phyloP scores from a whole-genome alignment of 2,329 filamentous ascomycete genomes.

The Magnaporthiopsis rhizophila region DNA sequence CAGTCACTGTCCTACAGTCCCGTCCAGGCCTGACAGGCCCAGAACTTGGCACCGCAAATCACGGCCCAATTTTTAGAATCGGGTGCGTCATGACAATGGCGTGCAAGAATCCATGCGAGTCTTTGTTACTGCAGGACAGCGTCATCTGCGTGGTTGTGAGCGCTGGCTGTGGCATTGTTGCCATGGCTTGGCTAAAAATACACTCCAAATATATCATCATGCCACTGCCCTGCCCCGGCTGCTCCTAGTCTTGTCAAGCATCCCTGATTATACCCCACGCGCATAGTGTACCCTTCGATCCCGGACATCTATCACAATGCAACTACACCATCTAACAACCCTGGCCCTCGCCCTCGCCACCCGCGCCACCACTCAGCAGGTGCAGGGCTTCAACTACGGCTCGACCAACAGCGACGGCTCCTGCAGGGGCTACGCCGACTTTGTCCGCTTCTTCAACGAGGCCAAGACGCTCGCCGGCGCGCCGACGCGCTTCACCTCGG shows the following conservation, averaged over 20 bases:
- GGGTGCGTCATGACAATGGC: not conserved
- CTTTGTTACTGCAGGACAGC: not conserved
- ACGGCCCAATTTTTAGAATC: not conserved
- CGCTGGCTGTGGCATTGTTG: too few relatives aligned
- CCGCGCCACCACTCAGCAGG: not conserved
- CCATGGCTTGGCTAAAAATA: too few relatives aligned
- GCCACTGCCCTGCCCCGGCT: too few relatives aligned
- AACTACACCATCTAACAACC: not conserved
- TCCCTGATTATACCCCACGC: too few relatives aligned
- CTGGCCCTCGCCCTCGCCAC: not conserved
- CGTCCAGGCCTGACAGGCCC: too few relatives aligned
- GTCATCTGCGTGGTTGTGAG: not conserved
- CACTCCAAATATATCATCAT: not conserved
- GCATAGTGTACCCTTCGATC: too few relatives aligned
- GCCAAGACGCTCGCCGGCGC: conserved; percentile 58
- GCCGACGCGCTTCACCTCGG: not conserved
- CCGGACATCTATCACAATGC: not conserved
- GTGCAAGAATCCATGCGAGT: not conserved
- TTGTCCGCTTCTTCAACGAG: conserved; percentile 59
- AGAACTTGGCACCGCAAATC: not conserved
- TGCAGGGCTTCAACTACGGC: conserved; percentile 67
- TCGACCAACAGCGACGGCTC: conserved; percentile 49
- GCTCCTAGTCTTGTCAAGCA: too few relatives aligned
- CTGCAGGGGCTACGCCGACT: conserved; percentile 53
- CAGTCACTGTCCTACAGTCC: too few relatives aligned